Base-by-base conservation (phyloP, 257 asterid species). In the Plantago elongata region DNA sequence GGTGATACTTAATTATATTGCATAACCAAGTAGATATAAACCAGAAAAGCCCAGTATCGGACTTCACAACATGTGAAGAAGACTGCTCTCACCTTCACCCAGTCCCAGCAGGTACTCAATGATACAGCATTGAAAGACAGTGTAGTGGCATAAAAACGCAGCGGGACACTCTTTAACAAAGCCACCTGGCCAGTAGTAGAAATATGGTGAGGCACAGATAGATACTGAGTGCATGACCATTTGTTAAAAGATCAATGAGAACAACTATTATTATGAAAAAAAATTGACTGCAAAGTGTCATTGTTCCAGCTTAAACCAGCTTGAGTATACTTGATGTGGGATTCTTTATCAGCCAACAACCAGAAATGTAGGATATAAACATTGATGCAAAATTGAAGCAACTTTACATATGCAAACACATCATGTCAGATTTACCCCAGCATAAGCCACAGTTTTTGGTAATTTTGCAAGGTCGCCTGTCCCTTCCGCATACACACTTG, bases 401-500 rank as follows among this genome's bases (percentile, higher is more conserved):
- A 40, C 45, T 13, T 34, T 11, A 52, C 50, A 64, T 61, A 52
- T 57, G 17, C 50, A 64, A 46, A 34, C 9, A 57, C 43, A 55
- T 47, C 47, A 45, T 42, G 57, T 17, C 29, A 56, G 47, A 68
- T 88, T 77, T 66, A 89, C 99, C 79, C 97, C 99, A 14, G 94
- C 85, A 67, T 86, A 92, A 11, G 99, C 97, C 68, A 81, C 51
- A 64, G 67, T 63, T 78, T 78, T 86, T 56, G 99, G 97, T 40
- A 92, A 68, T 34, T 67, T 84, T 48, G 97, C 89, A 37, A 89
- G 93, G 74, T 84, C 73, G 49, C 97, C 99, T 5, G 93, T 89
- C 65, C 99, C 99, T 79, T 92, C 96, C 5, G 95, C 88, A 64
- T 89, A 92, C 62, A 89, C 95, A 77, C 99, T 92, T 72, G 97